Evolutionary conservation across 352 stramenopile genomes (phyloP), one percentile per base, ranked within the genome.

Genomic region (Plasmopara muralis): DNA sequence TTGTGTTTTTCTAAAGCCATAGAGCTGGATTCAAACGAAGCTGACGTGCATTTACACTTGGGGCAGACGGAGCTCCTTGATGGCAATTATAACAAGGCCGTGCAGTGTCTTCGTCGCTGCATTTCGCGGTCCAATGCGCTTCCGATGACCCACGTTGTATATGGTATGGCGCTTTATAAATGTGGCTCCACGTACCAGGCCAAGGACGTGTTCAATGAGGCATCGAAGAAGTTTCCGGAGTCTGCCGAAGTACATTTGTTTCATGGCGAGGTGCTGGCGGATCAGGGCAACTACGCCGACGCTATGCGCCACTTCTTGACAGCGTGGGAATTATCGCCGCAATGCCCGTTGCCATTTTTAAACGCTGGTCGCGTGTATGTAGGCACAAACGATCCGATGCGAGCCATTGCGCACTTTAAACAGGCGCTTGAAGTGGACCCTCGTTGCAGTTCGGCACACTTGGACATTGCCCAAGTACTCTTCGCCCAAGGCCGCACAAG

Each of bases 151-250:
- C 74, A 90, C 42, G 72, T 93, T 9, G 85, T 79, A 15, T 93
- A 91, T 60, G 83, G 77, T 39, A 93, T 91, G 81, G 83, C 83
- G 46, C 69, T 93, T 12, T 93, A 91, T 66, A 91, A 90, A 53
- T 87, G 78, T 37, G 81, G 83, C 3, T 93, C 81, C 0, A 70
- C 78, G 15, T 90, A 84, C 54, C 83, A 93, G 60, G 78, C 80
- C 9, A 81, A 86, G 50, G 83, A 93, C 46, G 74, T 91, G 44
- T 93, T 93, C 28, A 60, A 84, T 2, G 75, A 87, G 29, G 83
- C 83, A 1, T 69, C 70, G 10, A 74, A 60, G 34, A 61, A 60
- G 20, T 93, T 93, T 45, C 78, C 81, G 1, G 58, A 74, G 37
- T 90, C 78, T 18, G 67, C 78, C 9, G 83, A 93, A 55, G 74